Percentiles rank a stretch among this genome's conserved stretches.
phyloP scores from a whole-genome alignment of 768 basidiomycete genomes.

The Thelephora aurantiotincta region DNA sequence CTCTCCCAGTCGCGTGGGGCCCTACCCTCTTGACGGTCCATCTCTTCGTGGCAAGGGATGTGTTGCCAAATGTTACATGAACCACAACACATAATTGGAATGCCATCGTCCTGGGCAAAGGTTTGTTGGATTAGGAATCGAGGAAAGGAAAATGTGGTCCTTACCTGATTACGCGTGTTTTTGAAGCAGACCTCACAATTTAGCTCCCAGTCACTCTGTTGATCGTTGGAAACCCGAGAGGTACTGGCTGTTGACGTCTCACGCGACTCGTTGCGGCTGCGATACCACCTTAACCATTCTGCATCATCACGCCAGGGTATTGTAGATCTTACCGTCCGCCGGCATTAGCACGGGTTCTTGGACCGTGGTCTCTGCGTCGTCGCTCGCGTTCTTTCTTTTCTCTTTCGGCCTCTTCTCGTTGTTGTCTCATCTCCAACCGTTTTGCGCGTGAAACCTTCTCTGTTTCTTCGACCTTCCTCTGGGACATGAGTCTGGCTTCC shows the following conservation, averaged over 20 bases:
- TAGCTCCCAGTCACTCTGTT: slow-evolving; percentile 53
- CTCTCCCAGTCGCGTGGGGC: slow-evolving; percentile 69
- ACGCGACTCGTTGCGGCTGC: slow-evolving; percentile 3
- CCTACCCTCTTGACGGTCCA: slow-evolving; percentile 48
- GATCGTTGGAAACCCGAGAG: slow-evolving; percentile 2
- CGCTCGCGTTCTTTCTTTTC: slow-evolving; percentile 40
- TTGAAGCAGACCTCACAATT: slow-evolving; percentile 79
- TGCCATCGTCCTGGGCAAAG: slow-evolving; percentile 54
- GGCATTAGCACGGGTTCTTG: slow-evolving; percentile 13
- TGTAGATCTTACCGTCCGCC: slow-evolving; percentile 10
- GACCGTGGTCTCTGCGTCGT: slow-evolving; percentile 17
- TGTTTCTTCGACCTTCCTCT: slow-evolving; percentile 47
- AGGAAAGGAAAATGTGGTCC: slow-evolving; percentile 14
- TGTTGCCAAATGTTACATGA: slow-evolving; percentile 84
- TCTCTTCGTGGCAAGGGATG: slow-evolving; percentile 67
- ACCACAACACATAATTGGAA: slow-evolving; percentile 72
- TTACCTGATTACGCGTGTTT: slow-evolving; percentile 58
- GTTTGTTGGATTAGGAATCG: neutral
- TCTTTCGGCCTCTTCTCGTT: slow-evolving; percentile 25
- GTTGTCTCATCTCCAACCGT: slow-evolving; percentile 26
- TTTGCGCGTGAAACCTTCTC: slow-evolving; percentile 53
- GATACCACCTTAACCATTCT: slow-evolving; percentile 3
- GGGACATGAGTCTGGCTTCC: slow-evolving; percentile 46
- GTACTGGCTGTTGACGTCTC: slow-evolving; percentile 6
- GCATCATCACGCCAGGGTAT: slow-evolving; percentile 2